Conservation (phyloP, 495 filamentous ascomycete species). For the Immersiella caudata region DNA sequence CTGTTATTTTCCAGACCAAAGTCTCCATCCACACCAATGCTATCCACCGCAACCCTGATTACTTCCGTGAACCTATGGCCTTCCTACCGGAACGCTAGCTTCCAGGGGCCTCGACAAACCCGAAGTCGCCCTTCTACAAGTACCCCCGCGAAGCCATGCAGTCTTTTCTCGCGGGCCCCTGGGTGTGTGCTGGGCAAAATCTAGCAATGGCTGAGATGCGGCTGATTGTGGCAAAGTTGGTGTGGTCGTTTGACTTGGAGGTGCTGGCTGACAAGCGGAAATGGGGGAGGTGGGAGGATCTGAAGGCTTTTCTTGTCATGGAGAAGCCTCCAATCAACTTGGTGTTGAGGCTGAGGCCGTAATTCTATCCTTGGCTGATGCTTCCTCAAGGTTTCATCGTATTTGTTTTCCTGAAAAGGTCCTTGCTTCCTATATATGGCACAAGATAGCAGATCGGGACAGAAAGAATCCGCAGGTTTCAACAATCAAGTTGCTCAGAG, state of each 20-base stretch:
- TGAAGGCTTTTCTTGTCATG: conserved; percentile 16
- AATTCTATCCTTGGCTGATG: too few species aligned
- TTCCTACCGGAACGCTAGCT: conserved; percentile 54
- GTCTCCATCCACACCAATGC: conserved; percentile 39
- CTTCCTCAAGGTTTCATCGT: too few species aligned
- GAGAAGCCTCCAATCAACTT: conserved; percentile 8
- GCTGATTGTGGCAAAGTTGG: conserved; percentile 51
- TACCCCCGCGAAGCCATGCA: conserved; percentile 53
- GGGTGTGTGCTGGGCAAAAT: conserved; percentile 59
- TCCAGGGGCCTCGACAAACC: conserved; percentile 40
- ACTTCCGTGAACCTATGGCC: conserved; percentile 23
- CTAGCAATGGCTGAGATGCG: conserved; percentile 57
- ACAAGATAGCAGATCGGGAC: too few species aligned
- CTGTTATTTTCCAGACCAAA: conserved; percentile 24
- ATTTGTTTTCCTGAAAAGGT: too few species aligned
- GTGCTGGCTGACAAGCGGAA: conserved; percentile 11
- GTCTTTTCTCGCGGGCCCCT: conserved; percentile 56
- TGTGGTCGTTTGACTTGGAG: conserved; percentile 56
- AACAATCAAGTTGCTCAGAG: not conserved
- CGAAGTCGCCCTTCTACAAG: conserved; percentile 30
- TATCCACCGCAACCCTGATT: conserved; percentile 27
- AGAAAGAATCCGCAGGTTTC: too few species aligned
- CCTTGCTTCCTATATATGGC: too few species aligned
- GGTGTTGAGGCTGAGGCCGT: conserved; percentile 5
- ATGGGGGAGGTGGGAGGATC: conserved; percentile 15